A percentile compares a stretch with the other conserved stretches of the same genome.
These are phyloP conservation scores for Domatiomyces globalis DNA, from an alignment of 2,329 filamentous ascomycete genomes.

Conservation along the genomic window DNA sequence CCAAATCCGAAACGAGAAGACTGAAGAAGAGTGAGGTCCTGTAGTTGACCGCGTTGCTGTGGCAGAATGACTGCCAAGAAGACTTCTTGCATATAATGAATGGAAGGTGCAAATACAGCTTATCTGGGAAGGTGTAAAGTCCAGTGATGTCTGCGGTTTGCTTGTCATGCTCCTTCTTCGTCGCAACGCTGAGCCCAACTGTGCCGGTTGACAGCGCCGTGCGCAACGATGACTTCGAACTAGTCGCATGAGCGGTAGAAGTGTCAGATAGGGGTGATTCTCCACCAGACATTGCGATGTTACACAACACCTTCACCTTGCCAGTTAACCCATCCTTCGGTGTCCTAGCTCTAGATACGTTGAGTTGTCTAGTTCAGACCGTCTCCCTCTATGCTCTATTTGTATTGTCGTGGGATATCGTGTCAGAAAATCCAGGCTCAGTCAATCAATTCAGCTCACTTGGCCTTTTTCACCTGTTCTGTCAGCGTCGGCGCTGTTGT, in stretches of 20 bases:
- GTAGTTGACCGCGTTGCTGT: neutral
- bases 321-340: neutral
- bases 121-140: too few relatives aligned
- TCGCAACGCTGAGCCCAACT: neutral
- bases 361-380: neutral
- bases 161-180: neutral
- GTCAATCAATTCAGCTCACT: constrained; percentile 9
- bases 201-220: neutral
- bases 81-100: neutral
- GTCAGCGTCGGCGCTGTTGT: constrained; percentile 20
- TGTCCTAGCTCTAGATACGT: neutral
- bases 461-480: constrained; percentile 22
- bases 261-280: neutral
- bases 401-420: neutral
- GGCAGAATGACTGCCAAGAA: neutral
- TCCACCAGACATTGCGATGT: neutral
- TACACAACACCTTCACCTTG: neutral
- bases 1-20: neutral
- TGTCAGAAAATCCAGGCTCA: neutral
- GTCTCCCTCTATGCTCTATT: neutral
- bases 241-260: neutral
- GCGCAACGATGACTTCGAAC: neutral
- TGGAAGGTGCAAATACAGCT: neutral
- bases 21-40: neutral
- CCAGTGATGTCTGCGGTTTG: neutral